These are phyloP conservation scores for Lasiosphaeria hispida DNA, from an alignment of 495 filamentous ascomycete species.

Conservation along the genomic window DNA sequence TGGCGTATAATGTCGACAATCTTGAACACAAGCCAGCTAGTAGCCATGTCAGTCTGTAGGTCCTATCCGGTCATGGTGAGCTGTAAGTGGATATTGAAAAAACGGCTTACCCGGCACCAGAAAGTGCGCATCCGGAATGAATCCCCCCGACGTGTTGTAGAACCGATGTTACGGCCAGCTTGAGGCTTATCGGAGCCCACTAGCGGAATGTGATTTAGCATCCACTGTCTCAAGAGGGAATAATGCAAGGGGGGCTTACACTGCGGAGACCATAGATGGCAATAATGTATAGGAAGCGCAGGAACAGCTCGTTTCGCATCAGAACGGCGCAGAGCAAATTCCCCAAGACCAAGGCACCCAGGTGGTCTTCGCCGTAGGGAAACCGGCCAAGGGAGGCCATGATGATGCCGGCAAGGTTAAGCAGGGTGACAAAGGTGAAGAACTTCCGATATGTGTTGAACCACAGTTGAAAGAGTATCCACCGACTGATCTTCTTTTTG, in stretches of 20 bases:
- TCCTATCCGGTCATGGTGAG: not conserved
- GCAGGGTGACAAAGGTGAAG: slow-evolving; percentile 39
- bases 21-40: slow-evolving; percentile 44
- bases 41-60: slow-evolving; percentile 15
- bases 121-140: slow-evolving; percentile 45
- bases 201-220: slow-evolving; percentile 21
- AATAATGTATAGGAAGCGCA: slow-evolving; percentile 40
- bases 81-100: not conserved
- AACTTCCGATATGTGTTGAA: slow-evolving; percentile 49
- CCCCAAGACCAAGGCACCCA: slow-evolving; percentile 43
- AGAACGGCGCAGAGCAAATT: slow-evolving; percentile 43
- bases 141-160: slow-evolving; percentile 47
- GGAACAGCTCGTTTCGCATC: slow-evolving; percentile 44
- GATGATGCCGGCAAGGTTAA: slow-evolving; percentile 41
- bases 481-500: slow-evolving; percentile 34
- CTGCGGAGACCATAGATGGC: slow-evolving; percentile 42
- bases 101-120: slow-evolving; percentile 37
- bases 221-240: not conserved
- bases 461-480: slow-evolving; percentile 43
- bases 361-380: slow-evolving; percentile 41
- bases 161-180: slow-evolving; percentile 39
- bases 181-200: slow-evolving; percentile 43
- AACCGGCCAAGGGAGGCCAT: slow-evolving; percentile 36
- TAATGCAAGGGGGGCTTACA: slow-evolving; percentile 27
- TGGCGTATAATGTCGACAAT: slow-evolving; percentile 42